Evolutionary conservation across 768 basidiomycete genomes (phyloP).

Genomic region (Leccinellum luteum): DNA sequence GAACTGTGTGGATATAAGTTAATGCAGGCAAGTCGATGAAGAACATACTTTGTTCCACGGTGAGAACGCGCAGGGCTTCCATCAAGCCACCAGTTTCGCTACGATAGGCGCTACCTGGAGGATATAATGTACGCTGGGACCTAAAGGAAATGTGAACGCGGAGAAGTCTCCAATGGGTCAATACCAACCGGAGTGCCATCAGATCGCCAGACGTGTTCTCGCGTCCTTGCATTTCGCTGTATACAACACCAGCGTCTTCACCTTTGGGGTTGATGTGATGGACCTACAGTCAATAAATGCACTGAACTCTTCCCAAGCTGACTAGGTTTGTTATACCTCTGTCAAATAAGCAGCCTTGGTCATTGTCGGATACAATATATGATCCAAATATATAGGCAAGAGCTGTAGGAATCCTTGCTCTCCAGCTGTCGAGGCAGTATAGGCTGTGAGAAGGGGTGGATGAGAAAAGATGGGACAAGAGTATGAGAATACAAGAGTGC

Average conservation of each 20-base stretch:
- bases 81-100: conserved; percentile 97
- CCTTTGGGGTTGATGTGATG: conserved; percentile 92
- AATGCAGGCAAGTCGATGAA: conserved; percentile 1
- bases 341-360: conserved; percentile 80
- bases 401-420: conserved; percentile 87
- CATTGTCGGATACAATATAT: conserved; percentile 94
- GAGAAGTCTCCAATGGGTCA: background rate
- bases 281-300: conserved; percentile 52
- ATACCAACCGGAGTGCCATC: conserved; percentile 76
- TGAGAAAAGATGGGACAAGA: background rate
- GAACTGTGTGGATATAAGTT: conserved; percentile 53
- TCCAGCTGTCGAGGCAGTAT: conserved; percentile 94
- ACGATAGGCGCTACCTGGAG: conserved; percentile 80
- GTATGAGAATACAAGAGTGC: background rate
- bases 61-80: conserved; percentile 82
- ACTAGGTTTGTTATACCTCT: conserved; percentile 39
- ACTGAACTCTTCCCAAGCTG: background rate
- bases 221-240: conserved; percentile 95
- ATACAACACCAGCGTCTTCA: conserved; percentile 93
- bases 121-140: conserved; percentile 77
- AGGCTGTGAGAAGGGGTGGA: conserved; percentile 43
- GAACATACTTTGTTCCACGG: conserved; percentile 79
- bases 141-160: conserved; percentile 37
- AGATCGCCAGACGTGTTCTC: conserved; percentile 91
- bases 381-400: conserved; percentile 89